A percentile compares a stretch with the other conserved stretches of the same genome.
phyloP scores from a whole-genome alignment of 129 eudicot species.

The Heracleum sosnowskyi region DNA sequence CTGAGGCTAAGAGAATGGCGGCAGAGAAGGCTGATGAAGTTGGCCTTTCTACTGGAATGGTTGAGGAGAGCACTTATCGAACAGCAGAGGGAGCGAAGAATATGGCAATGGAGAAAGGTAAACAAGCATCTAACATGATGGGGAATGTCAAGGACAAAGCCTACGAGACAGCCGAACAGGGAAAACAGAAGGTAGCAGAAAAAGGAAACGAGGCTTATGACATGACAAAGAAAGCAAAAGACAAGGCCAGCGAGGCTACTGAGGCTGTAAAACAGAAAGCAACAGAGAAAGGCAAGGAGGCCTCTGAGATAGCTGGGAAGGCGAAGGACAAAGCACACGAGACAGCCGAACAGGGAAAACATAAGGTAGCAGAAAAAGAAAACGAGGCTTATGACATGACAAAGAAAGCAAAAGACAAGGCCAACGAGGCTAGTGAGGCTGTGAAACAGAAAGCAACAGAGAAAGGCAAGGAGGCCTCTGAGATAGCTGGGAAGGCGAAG shows the following conservation, averaged over 20 bases:
- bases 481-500: too few species aligned
- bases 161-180: not conserved
- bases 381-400: slow-evolving; percentile 14
- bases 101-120: not conserved
- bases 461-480: not conserved
- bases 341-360: not conserved
- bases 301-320: not conserved
- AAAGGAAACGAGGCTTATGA: slow-evolving; percentile 14
- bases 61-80: not conserved
- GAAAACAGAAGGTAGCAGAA: not conserved
- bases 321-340: not conserved
- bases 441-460: not conserved
- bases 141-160: slow-evolving; percentile 7
- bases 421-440: slow-evolving; percentile 4
- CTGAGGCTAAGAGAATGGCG: not conserved
- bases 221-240: slow-evolving; percentile 12
- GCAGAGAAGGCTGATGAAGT: not conserved
- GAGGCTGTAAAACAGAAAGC: not conserved
- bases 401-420: slow-evolving; percentile 17
- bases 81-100: slow-evolving; percentile 5
- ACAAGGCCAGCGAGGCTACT: slow-evolving; percentile 13
- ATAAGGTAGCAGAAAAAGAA: slow-evolving; percentile 1
- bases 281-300: not conserved
- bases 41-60: not conserved
- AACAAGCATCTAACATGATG: not conserved